Evolutionary conservation across 352 stramenopile genomes (phyloP).

Genomic region (Pythium sp.): DNA sequence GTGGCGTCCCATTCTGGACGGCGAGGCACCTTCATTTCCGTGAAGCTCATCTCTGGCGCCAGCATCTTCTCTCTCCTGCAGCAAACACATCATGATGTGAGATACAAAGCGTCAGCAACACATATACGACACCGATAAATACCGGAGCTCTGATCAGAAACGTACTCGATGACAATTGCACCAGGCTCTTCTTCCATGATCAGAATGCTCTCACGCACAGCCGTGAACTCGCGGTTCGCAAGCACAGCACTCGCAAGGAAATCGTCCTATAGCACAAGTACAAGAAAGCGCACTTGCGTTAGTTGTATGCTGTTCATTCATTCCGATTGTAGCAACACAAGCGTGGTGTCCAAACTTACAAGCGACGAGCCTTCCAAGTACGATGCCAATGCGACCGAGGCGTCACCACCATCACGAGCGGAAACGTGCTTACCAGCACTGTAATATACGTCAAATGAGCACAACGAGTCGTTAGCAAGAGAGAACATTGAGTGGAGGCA

Average conservation of each 20-base stretch:
- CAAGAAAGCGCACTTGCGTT: neutral
- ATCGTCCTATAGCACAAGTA: slow-evolving; percentile 61
- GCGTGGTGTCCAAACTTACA: slow-evolving; percentile 25
- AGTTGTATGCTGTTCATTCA: neutral
- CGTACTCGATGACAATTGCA: slow-evolving; percentile 65
- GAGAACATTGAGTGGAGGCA: neutral
- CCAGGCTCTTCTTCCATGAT: slow-evolving; percentile 67
- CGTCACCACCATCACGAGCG: slow-evolving; percentile 75
- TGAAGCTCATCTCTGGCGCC: slow-evolving; percentile 88
- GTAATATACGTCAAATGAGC: neutral
- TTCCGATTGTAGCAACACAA: neutral
- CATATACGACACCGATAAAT: neutral
- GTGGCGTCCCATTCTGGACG: slow-evolving; percentile 93
- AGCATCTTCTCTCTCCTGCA: slow-evolving; percentile 51
- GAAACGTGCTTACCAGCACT: slow-evolving; percentile 85
- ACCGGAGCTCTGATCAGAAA: slow-evolving; percentile 5
- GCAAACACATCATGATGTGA: neutral
- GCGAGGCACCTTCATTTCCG: slow-evolving; percentile 95
- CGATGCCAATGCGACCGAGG: slow-evolving; percentile 74
- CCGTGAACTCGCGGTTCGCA: slow-evolving; percentile 90
- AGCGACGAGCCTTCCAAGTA: slow-evolving; percentile 86
- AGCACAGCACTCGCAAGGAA: slow-evolving; percentile 92
- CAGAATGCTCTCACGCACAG: slow-evolving; percentile 87
- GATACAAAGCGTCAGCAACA: neutral
- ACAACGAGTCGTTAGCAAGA: neutral